Percentiles rank a stretch among this genome's conserved stretches.
Evolutionary conservation across 768 basidiomycete genomes (phyloP).

Genomic region (Cystobasidium onofrii): DNA sequence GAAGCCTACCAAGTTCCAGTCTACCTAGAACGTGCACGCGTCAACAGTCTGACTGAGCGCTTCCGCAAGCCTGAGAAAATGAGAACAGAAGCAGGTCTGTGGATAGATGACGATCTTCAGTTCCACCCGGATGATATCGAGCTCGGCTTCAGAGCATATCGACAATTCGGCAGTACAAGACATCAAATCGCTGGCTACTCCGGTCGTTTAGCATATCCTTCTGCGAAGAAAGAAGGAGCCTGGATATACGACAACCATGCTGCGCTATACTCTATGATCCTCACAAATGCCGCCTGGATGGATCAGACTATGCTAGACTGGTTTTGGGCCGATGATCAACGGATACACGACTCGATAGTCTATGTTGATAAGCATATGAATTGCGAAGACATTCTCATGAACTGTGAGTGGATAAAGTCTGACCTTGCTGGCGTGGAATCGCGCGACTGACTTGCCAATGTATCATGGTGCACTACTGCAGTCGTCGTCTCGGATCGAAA

Average conservation of each 20-base stretch:
- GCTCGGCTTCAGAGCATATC: conserved; percentile 15
- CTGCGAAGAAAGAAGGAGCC: not conserved
- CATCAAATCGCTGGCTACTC: conserved; percentile 26
- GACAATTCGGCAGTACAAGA: not conserved
- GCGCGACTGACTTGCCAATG: not conserved
- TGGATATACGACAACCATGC: conserved; percentile 9
- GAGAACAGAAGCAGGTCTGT: conserved; percentile 18
- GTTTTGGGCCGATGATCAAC: conserved; percentile 25
- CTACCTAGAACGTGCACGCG: conserved; percentile 13
- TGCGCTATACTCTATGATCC: conserved; percentile 12
- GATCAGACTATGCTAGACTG: conserved; percentile 17
- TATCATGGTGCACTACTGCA: not conserved
- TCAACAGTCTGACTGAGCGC: conserved; percentile 26
- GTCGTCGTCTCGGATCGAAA: conserved; percentile 20
- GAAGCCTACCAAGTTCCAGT: conserved; percentile 21
- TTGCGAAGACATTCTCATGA: conserved; percentile 31
- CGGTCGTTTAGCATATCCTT: not conserved
- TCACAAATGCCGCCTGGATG: conserved; percentile 19
- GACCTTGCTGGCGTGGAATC: not conserved
- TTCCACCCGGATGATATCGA: conserved; percentile 19
- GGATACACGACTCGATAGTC: conserved; percentile 6
- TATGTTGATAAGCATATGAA: conserved; percentile 30
- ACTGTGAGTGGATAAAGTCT: conserved; percentile 2
- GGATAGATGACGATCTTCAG: conserved; percentile 28
- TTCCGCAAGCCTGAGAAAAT: conserved; percentile 7